Evolutionary conservation across 129 eudicot species (phyloP).

Genomic region (Arctium minus): DNA sequence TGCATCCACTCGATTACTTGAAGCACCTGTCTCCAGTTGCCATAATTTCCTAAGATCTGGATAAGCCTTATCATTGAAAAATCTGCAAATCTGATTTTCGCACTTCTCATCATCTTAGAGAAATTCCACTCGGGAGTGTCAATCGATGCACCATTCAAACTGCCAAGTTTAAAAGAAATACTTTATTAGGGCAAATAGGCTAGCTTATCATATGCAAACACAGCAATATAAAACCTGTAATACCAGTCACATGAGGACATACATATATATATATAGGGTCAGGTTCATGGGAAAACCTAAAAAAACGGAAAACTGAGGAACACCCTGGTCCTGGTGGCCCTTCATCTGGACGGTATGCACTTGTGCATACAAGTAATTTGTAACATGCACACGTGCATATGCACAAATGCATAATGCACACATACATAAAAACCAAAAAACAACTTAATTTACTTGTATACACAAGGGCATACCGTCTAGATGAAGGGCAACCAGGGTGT

Average conservation of each 20-base stretch:
- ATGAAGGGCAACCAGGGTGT: too few species aligned
- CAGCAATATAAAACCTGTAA: not conserved
- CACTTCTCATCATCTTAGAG: constrained; percentile 89
- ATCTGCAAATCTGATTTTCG: constrained; percentile 80
- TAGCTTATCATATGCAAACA: not conserved
- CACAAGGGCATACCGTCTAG: too few species aligned
- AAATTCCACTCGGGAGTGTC: constrained; percentile 93
- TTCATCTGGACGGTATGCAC: too few species aligned
- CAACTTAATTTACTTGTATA: too few species aligned
- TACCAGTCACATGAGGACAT: not conserved
- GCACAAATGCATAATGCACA: too few species aligned
- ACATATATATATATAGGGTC: too few species aligned
- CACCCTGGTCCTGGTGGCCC: too few species aligned
- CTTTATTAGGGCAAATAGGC: constrained; percentile 23
- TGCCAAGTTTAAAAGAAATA: constrained; percentile 46
- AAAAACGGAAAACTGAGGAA: too few species aligned
- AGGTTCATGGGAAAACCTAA: too few species aligned
- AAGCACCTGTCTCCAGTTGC: constrained; percentile 91
- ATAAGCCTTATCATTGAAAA: constrained; percentile 74
- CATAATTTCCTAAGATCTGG: constrained; percentile 83
- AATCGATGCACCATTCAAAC: constrained; percentile 87
- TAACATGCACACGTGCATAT: too few species aligned
- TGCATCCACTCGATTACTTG: constrained; percentile 95
- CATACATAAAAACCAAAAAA: too few species aligned
- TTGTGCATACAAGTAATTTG: too few species aligned